Evolutionary conservation across 805 yeast genomes (phyloP).

Genomic region (Torulaspora indica): DNA sequence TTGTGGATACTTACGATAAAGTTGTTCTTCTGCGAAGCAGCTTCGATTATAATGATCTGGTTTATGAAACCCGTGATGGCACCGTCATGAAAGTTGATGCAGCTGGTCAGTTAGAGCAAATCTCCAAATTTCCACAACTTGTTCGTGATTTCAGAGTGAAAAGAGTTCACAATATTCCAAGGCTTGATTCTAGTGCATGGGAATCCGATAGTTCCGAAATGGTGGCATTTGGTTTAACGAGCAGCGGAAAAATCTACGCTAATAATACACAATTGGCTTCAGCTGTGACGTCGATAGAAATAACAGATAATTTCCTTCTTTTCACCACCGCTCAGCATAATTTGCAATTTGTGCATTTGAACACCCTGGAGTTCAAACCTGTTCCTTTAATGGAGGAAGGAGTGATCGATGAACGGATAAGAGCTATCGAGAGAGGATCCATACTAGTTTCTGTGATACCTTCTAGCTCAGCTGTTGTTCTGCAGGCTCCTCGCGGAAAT

Average conservation of each 20-base stretch:
- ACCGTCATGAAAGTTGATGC: constrained; percentile 44
- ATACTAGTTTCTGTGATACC: constrained; percentile 78
- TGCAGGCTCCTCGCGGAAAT: constrained; percentile 96
- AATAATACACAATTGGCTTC: constrained; percentile 55
- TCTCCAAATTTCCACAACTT: constrained; percentile 61
- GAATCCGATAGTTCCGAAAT: constrained; percentile 27
- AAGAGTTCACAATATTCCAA: constrained; percentile 23
- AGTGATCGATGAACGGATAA: constrained; percentile 68
- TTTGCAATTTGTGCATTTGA: constrained; percentile 74
- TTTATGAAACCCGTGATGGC: constrained; percentile 63
- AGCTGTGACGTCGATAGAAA: constrained; percentile 76
- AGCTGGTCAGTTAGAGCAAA: constrained; percentile 30
- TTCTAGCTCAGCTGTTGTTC: constrained; percentile 69
- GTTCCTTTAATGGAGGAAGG: constrained; percentile 38
- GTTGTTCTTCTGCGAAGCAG: constrained; percentile 53
- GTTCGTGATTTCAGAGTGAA: constrained; percentile 58
- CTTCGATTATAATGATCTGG: constrained; percentile 48
- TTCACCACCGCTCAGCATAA: constrained; percentile 87
- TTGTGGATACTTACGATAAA: constrained; percentile 46
- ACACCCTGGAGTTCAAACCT: constrained; percentile 39
- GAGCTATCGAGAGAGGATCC: constrained; percentile 90
- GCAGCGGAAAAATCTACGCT: constrained; percentile 68
- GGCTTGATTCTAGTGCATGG: constrained; percentile 31
- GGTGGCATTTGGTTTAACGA: constrained; percentile 66
- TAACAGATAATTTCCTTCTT: constrained; percentile 66